Percentiles rank a stretch among this genome's conserved stretches.
Conservation (phyloP, 345 rosid genomes). For the Gossypium turneri region DNA sequence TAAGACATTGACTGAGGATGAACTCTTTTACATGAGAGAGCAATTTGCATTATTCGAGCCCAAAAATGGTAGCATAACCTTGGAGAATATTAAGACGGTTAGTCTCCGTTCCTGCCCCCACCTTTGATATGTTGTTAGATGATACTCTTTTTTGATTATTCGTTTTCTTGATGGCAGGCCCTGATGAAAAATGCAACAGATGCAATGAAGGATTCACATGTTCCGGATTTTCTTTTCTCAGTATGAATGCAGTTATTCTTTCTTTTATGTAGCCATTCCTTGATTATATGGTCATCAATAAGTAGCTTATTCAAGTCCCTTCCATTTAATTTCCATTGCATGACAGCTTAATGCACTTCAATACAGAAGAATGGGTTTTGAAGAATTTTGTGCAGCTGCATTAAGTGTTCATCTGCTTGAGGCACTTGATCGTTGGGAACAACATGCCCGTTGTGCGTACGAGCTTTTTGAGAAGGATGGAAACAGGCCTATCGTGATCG, state of each 20-base stretch:
- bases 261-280: constrained; percentile 10
- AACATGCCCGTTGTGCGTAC: constrained; percentile 72
- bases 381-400: constrained; percentile 95
- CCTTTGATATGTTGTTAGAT: neutral
- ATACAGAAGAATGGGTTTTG: constrained; percentile 88
- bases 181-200: constrained; percentile 76
- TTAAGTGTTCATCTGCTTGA: constrained; percentile 90
- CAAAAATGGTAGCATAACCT: constrained; percentile 55
- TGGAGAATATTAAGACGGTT: constrained; percentile 73
- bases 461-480: constrained; percentile 91
- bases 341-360: constrained; percentile 76
- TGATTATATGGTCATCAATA: neutral
- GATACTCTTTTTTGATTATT: constrained; percentile 14
- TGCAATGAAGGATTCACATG: constrained; percentile 83
- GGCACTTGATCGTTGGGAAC: constrained; percentile 85
- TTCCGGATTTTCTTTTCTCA: constrained; percentile 66
- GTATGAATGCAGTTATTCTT: constrained; percentile 32
- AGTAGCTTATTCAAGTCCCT: constrained; percentile 15
- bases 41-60: constrained; percentile 81
- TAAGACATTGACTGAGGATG: constrained; percentile 66
- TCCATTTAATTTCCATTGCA: constrained; percentile 18
- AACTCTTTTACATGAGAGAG: constrained; percentile 56
- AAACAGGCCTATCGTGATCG: constrained; percentile 77
- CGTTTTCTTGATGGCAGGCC: constrained; percentile 42
- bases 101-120: constrained; percentile 6